phyloP scores from a whole-genome alignment of 352 stramenopile genomes.

The Globisporangium spinosum region DNA sequence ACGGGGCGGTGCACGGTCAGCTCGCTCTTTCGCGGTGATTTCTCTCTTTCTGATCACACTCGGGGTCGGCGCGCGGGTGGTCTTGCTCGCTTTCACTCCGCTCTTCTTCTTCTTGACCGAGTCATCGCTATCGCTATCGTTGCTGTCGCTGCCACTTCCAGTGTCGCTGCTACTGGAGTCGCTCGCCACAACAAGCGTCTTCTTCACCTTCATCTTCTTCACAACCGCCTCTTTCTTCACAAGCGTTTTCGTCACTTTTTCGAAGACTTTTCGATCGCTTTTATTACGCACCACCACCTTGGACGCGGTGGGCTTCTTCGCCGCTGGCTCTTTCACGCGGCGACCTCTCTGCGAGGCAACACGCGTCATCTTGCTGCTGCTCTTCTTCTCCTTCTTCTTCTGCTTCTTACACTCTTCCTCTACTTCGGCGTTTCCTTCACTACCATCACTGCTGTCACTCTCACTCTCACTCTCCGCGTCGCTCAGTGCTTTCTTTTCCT shows the following conservation, averaged over 20 bases:
- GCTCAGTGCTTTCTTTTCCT: background rate
- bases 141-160: background rate
- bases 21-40: constrained; percentile 13
- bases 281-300: background rate
- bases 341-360: background rate
- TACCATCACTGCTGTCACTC: background rate
- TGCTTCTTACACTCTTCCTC: background rate
- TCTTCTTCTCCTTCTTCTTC: constrained; percentile 1
- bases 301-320: background rate
- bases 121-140: background rate
- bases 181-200: background rate
- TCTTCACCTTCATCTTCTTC: background rate
- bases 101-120: background rate
- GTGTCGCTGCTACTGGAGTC: background rate
- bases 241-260: background rate
- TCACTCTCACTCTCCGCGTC: constrained; percentile 7
- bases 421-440: background rate
- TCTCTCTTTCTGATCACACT: constrained; percentile 9
- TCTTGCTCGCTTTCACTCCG: background rate
- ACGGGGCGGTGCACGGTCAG: background rate
- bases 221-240: background rate
- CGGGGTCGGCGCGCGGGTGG: background rate
- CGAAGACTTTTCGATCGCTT: background rate
- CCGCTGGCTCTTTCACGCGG: background rate
- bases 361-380: background rate